Evolutionary conservation across 139 green algal genomes (phyloP), one percentile per base, ranked within the genome.

Genomic region (Eudorina sp.): DNA sequence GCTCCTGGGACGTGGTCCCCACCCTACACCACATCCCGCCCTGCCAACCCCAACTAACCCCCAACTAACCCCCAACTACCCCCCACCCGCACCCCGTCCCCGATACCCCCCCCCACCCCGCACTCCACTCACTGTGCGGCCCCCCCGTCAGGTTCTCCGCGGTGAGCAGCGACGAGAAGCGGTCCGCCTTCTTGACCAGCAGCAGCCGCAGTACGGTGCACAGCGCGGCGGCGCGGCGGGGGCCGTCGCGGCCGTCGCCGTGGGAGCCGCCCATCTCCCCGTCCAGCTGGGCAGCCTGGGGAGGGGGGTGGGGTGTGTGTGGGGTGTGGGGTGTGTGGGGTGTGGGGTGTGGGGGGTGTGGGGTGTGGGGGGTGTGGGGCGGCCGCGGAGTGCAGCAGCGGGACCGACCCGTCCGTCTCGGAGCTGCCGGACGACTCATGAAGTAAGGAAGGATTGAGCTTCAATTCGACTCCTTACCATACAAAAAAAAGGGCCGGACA

Each of bases 171-270:
- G 40, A 21, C 1, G 80, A 51, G n/a, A 90, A 45, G 0, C 51
- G 34, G n/a, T 92, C 89, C 66, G 88, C 40, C 75, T 90, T 90
- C 48, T 74, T 64, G 46, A 82, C 40, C 75, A 92, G 86, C 53
- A 92, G 81, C 73, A 90, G 53, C 64, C 86, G 89, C 40, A 92
- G 81, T 64, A 92, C 64, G 18, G 62, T 68, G 25, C 75, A 64
- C 81, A 91, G 81, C 40, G 90, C 82, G 7, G 87, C 62, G 9
- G 86, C 90, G 60, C 86, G 89, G 53, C 82, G 72, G 21, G 86
- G 69, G 64, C 90, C 90, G 58, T 92, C 88, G 29, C 72, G 81
- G 45, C 81, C 62, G 66, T 87, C 64, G 18, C 64, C 64, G 25
- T 78, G 40, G 45, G 45, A 13, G 81, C 81, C 81, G 81, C 64